Evolutionary conservation across 805 yeast genomes (phyloP), one percentile per base, ranked within the genome.

Genomic region (Saccharomyces kudriavzevii): DNA sequence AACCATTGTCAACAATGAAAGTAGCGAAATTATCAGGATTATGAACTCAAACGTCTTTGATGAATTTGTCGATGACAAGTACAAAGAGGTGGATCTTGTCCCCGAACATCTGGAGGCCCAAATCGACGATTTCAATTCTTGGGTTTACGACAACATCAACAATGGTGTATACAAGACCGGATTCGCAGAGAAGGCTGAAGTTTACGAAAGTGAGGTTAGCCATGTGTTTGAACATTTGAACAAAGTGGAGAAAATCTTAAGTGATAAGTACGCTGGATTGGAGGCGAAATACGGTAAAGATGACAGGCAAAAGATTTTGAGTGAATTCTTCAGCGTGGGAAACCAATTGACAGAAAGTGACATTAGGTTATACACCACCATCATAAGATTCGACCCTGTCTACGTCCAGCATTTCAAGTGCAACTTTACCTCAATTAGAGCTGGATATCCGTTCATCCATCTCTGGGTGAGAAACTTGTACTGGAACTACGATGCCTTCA

Each of bases 351-450:
- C 97, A 1, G 97, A 92, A 72, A 96, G 96, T 5, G 99, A 92
- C 69, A 77, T 92, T 54, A 78, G 97, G 59, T 79, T 92, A 49
- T 92, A 74, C 73, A 83, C 97, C 25, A 92, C 98, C 2, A 84
- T 92, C 55, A 77, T 89, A 47, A 81, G 99, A 63, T 92, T 92
- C 64, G 98, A 92, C 69, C 87, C 95, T 1, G 96, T 90, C 24
- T 92, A 92, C 66, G 92, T 86, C 52, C 96, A 91, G 70, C 97
- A 92, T 70, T 94, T 92, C 81, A 94, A 92, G 73, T 88, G 96
- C 70, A 92, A 92, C 70, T 70, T 89, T 56, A 84, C 84, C 49
- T 85, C 84, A 76, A 87, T 92, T 62, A 81, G 97, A 66, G 69
- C 64, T 46, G 87, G 89, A 58, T 92, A 82, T 68, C 97, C 97